These are phyloP conservation scores for Penicillium pulvis DNA, from an alignment of 495 filamentous ascomycete genomes.

Conservation along the genomic window DNA sequence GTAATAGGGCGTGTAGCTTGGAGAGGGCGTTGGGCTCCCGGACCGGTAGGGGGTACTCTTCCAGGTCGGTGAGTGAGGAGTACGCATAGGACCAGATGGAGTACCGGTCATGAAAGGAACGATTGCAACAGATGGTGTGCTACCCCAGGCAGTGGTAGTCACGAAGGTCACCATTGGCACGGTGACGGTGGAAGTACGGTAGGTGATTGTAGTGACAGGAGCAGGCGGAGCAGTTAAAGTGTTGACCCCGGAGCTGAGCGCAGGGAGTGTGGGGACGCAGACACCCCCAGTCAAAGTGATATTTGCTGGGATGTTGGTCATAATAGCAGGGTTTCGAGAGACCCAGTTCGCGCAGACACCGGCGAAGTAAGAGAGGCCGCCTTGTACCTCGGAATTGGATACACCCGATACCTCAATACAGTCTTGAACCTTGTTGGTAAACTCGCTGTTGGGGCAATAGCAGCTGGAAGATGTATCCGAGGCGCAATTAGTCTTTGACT, in stretches of 20 bases:
- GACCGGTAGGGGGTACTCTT: slow-evolving; percentile 1
- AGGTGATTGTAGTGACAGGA: slow-evolving; percentile 65
- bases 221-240: slow-evolving; percentile 32
- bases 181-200: slow-evolving; percentile 63
- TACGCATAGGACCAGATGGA: not conserved
- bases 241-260: slow-evolving; percentile 23
- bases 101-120: slow-evolving; percentile 19
- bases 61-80: slow-evolving; percentile 7
- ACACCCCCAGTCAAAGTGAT: slow-evolving; percentile 52
- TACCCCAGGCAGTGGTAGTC: slow-evolving; percentile 49
- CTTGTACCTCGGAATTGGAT: slow-evolving; percentile 63
- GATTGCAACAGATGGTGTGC: slow-evolving; percentile 47
- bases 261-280: slow-evolving; percentile 14
- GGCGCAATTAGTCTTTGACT: slow-evolving; percentile 66
- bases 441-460: slow-evolving; percentile 80
- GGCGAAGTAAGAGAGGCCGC: slow-evolving; percentile 81
- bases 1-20: slow-evolving; percentile 18
- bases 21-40: not conserved
- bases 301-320: slow-evolving; percentile 66
- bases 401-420: slow-evolving; percentile 79
- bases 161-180: slow-evolving; percentile 77
- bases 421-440: slow-evolving; percentile 77
- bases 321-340: slow-evolving; percentile 77
- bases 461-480: slow-evolving; percentile 82
- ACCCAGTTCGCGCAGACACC: slow-evolving; percentile 85